These are phyloP conservation scores for Akanthomyces muscarius DNA, from an alignment of 2,329 filamentous ascomycete species.

Conservation along the genomic window DNA sequence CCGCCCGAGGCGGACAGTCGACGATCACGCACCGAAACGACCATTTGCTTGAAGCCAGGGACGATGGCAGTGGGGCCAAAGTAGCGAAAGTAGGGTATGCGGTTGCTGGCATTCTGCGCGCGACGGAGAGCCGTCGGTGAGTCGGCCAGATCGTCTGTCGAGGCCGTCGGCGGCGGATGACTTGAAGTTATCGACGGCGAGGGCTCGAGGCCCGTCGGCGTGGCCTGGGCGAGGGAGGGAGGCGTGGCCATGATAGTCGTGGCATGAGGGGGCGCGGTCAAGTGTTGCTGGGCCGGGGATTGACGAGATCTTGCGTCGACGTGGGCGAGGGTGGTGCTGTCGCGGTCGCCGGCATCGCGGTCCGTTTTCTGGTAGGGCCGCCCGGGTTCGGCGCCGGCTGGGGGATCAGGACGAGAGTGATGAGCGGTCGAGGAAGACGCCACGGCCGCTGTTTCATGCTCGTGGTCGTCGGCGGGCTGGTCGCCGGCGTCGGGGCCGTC, in stretches of 20 bases:
- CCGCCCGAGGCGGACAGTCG: constrained; percentile 51
- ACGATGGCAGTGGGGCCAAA: constrained; percentile 90
- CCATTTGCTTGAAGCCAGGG: constrained; percentile 90
- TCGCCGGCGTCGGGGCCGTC: constrained; percentile 30
- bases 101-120: constrained; percentile 46
- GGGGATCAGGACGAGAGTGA: background rate
- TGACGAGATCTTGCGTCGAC: background rate
- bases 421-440: background rate
- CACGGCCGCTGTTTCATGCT: constrained; percentile 22
- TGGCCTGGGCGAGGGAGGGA: background rate
- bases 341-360: constrained; percentile 1
- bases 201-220: background rate
- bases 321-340: background rate
- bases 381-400: background rate
- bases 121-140: constrained; percentile 45
- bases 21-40: constrained; percentile 67
- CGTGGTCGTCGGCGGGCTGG: constrained; percentile 35
- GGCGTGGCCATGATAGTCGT: background rate
- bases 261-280: background rate
- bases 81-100: constrained; percentile 85
- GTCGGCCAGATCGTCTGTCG: constrained; percentile 27
- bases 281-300: background rate
- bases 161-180: constrained; percentile 9
- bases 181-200: constrained; percentile 10
- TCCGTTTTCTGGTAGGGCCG: background rate